A percentile compares a stretch with the other conserved stretches of the same genome.
phyloP scores from a whole-genome alignment of 768 basidiomycete species.

The Tulasnella sp. region DNA sequence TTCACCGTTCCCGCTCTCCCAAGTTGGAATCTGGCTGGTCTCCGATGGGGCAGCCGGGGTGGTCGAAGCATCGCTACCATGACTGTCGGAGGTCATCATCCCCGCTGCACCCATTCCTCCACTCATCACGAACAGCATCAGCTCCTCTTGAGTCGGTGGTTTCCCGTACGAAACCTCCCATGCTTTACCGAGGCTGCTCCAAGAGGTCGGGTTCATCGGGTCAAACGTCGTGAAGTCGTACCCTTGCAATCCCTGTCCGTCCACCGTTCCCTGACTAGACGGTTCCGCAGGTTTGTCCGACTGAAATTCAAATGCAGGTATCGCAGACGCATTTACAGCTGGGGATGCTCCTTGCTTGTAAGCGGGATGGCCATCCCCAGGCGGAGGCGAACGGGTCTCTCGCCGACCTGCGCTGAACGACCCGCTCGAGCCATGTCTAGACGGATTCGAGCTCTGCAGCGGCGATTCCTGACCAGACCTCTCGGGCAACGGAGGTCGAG shows the following conservation, averaged over 20 bases:
- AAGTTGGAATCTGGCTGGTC: not conserved
- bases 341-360: not conserved
- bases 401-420: not conserved
- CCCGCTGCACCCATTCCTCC: not conserved
- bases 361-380: not conserved
- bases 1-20: not conserved
- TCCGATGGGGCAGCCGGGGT: slow-evolving; percentile 21
- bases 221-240: slow-evolving; percentile 68
- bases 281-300: not conserved
- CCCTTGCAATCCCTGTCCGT: slow-evolving; percentile 54
- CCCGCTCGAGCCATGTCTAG: not conserved
- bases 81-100: not conserved
- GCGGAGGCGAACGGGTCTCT: not conserved
- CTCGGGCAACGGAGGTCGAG: not conserved
- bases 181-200: slow-evolving; percentile 71
- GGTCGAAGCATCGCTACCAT: slow-evolving; percentile 35
- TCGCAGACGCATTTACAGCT: not conserved
- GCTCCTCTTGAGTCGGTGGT: slow-evolving; percentile 58
- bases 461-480: not conserved
- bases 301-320: not conserved
- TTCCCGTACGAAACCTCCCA: slow-evolving; percentile 61
- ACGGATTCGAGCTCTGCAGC: not conserved
- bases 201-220: slow-evolving; percentile 58
- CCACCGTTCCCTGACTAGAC: not conserved
- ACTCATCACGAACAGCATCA: slow-evolving; percentile 53